phyloP scores from a whole-genome alignment of 1,284 basidiomycete species.

The Chondrostereum purpureum region DNA sequence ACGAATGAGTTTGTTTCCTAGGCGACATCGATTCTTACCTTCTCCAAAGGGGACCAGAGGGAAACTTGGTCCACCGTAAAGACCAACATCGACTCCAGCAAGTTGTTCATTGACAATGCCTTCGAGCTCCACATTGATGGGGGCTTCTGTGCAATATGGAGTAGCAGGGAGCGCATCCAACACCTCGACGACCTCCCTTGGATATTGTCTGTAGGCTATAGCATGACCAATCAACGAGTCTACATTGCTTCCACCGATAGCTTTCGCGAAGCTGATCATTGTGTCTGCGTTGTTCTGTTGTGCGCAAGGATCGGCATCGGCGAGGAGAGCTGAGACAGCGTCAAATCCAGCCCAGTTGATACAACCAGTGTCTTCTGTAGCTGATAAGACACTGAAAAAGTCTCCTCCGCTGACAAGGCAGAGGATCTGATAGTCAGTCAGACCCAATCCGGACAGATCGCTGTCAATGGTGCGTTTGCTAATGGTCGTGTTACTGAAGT shows the following conservation, averaged over 20 bases:
- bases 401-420: conserved; percentile 33
- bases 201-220: conserved; percentile 31
- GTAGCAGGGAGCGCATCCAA: conserved; percentile 33
- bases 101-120: conserved; percentile 37
- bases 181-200: conserved; percentile 34
- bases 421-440: conserved; percentile 29
- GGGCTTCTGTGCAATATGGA: conserved; percentile 32
- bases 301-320: conserved; percentile 36
- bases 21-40: conserved; percentile 17
- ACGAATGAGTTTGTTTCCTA: not conserved
- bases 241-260: conserved; percentile 30
- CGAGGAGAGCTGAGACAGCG: conserved; percentile 35
- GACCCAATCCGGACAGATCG: conserved; percentile 21
- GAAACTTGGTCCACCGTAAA: conserved; percentile 28
- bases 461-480: conserved; percentile 19
- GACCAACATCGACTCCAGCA: conserved; percentile 29
- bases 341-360: conserved; percentile 31
- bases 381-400: conserved; percentile 22
- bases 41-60: conserved; percentile 29
- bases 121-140: conserved; percentile 32
- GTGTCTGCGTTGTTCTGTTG: conserved; percentile 41
- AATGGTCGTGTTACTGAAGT: conserved; percentile 9
- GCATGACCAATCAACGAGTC: conserved; percentile 35
- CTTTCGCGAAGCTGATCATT: conserved; percentile 44
- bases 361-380: conserved; percentile 27